Evolutionary conservation across 2,329 filamentous ascomycete species (phyloP).

Genomic region (Lachnellula cervina): DNA sequence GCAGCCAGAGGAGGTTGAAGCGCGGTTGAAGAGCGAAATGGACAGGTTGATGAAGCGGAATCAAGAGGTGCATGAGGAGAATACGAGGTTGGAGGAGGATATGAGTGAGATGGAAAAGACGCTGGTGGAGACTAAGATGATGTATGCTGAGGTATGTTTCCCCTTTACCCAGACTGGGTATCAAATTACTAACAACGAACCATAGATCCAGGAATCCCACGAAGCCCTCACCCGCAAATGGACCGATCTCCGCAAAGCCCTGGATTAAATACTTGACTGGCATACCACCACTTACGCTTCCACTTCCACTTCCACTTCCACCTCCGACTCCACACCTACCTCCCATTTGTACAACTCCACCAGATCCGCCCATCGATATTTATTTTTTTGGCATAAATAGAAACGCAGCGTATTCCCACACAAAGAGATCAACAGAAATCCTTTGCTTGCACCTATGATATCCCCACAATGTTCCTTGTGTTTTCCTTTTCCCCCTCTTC

Average conservation of each 20-base stretch:
- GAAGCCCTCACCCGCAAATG: conserved; percentile 72
- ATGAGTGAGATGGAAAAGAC: conserved; percentile 88
- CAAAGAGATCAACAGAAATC: too few species aligned
- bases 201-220: conserved; percentile 63
- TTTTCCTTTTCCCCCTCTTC: too few species aligned
- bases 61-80: conserved; percentile 89
- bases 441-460: too few species aligned
- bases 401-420: too few species aligned
- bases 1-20: conserved; percentile 85
- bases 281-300: background rate
- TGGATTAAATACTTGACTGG: conserved; percentile 31
- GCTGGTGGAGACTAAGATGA: conserved; percentile 90
- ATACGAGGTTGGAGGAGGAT: conserved; percentile 80
- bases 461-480: too few species aligned
- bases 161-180: background rate
- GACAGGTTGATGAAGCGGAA: conserved; percentile 91
- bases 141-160: conserved; percentile 78
- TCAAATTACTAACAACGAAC: conserved; percentile 13
- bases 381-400: too few species aligned
- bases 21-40: conserved; percentile 75
- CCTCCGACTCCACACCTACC: background rate
- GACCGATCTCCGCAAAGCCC: conserved; percentile 61
- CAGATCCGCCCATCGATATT: too few species aligned
- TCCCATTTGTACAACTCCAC: conserved; percentile 13
- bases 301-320: background rate